Base-by-base conservation (phyloP, 495 filamentous ascomycete genomes). In the Aspergillus sparsus region DNA sequence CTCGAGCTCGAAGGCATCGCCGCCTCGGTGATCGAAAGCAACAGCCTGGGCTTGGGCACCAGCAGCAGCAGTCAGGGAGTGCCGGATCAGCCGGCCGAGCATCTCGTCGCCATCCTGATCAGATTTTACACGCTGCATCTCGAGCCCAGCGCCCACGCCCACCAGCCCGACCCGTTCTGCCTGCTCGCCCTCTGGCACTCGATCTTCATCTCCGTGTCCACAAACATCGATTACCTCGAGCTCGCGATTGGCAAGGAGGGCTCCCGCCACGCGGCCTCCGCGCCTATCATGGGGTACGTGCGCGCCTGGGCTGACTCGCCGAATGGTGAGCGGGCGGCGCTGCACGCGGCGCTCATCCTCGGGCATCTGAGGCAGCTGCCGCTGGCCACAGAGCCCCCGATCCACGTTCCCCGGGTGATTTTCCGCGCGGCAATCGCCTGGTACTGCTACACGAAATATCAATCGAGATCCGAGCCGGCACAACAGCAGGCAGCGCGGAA, bases 101-200 rank as follows among this genome's bases (percentile, higher is more conserved):
- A n/a, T n/a, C n/a, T n/a, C n/a, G n/a, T n/a, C n/a, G n/a, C n/a
- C n/a, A n/a, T n/a, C n/a, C n/a, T n/a, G n/a, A n/a, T n/a, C n/a
- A n/a, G n/a, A n/a, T n/a, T n/a, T n/a, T n/a, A n/a, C n/a, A n/a
- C n/a, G n/a, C n/a, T n/a, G n/a, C n/a, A n/a, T n/a, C n/a, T n/a
- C n/a, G n/a, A n/a, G n/a, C n/a, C n/a, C n/a, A n/a, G n/a, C n/a
- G n/a, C n/a, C n/a, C n/a, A n/a, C n/a, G n/a, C n/a, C n/a, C n/a
- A n/a, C n/a, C n/a, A n/a, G n/a, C 39, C 33, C 55, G 63, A 61
- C 55, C 54, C 61, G 39, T 50, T 56, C 33, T 62, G 56, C 55
- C 64, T 70, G 5, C 64, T 67, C 52, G 63, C 67, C 13, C 66
- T 74, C 18, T 74, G 73, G 73, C 72, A 76, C 50, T 51, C 60